A percentile compares a stretch with the other conserved stretches of the same genome.
Conservation (phyloP, 78 protist genomes). For the Cavenderia fasciculata region DNA sequence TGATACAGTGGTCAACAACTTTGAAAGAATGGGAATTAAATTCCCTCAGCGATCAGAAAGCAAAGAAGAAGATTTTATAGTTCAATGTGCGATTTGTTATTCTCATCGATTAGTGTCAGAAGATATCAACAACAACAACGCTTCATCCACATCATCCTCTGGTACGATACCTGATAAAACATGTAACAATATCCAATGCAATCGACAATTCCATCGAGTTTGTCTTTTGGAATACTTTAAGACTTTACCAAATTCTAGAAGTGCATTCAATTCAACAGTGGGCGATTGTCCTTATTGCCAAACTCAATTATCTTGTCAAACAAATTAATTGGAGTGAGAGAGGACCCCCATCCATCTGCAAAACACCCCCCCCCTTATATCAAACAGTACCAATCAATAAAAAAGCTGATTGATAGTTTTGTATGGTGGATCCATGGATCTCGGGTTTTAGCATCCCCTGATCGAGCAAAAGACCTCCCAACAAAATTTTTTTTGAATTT, state of each 20-base stretch:
- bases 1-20: background rate
- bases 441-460: too few species aligned
- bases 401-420: too few species aligned
- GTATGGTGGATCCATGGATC: too few species aligned
- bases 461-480: too few species aligned
- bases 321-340: too few species aligned
- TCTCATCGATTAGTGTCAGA: background rate
- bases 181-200: constrained; percentile 31
- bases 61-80: background rate
- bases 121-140: background rate
- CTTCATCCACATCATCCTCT: background rate
- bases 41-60: constrained; percentile 23
- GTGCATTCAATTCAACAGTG: background rate
- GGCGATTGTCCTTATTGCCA: constrained; percentile 72
- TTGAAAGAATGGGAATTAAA: background rate
- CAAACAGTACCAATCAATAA: too few species aligned
- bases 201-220: constrained; percentile 28
- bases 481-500: too few species aligned
- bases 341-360: too few species aligned
- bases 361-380: too few species aligned
- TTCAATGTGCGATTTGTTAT: constrained; percentile 59
- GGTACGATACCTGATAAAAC: constrained; percentile 7
- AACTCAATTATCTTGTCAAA: too few species aligned
- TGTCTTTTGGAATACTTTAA: constrained; percentile 45
- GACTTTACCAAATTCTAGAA: constrained; percentile 2